phyloP scores from a whole-genome alignment of 2,329 filamentous ascomycete genomes.

The Beauveria medogensis region DNA sequence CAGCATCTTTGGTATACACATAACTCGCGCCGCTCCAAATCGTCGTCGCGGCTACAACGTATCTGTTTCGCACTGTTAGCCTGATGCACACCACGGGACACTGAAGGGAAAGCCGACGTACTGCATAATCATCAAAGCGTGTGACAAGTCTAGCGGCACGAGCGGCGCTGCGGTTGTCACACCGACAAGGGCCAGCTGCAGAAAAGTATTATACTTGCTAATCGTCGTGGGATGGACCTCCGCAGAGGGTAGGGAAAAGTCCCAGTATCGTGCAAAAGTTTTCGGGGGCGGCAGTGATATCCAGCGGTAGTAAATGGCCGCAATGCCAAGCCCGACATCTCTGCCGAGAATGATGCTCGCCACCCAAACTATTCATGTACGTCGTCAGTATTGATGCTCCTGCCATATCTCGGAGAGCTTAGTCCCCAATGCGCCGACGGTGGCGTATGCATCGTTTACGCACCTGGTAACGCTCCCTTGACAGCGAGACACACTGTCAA shows the following conservation, averaged over 20 bases:
- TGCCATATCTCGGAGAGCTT: not conserved
- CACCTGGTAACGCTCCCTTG: constrained; percentile 74
- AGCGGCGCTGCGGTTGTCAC: constrained; percentile 75
- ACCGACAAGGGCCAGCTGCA: constrained; percentile 82
- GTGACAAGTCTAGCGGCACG: constrained; percentile 48
- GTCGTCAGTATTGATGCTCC: not conserved
- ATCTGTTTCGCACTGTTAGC: constrained; percentile 39
- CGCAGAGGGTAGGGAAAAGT: constrained; percentile 84
- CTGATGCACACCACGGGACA: not conserved
- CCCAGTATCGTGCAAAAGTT: constrained; percentile 90
- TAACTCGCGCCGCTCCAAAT: constrained; percentile 93
- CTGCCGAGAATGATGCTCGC: constrained; percentile 85
- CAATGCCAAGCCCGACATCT: constrained; percentile 72
- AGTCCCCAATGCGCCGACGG: not conserved
- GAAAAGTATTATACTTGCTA: constrained; percentile 87
- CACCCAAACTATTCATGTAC: constrained; percentile 57
- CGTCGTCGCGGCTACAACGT: constrained; percentile 80
- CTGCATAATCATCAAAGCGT: constrained; percentile 54
- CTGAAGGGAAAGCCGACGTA: constrained; percentile 32
- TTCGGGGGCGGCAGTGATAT: constrained; percentile 90
- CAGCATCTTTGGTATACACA: constrained; percentile 80
- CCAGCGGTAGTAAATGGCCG: constrained; percentile 92
- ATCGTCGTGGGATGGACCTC: constrained; percentile 78
- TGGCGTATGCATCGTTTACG: constrained; percentile 22
- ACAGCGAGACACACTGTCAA: constrained; percentile 76